A percentile compares a stretch with the other conserved stretches of the same genome.
Conservation (phyloP, 2,329 filamentous ascomycete genomes). For the Thyridium curvatum region DNA sequence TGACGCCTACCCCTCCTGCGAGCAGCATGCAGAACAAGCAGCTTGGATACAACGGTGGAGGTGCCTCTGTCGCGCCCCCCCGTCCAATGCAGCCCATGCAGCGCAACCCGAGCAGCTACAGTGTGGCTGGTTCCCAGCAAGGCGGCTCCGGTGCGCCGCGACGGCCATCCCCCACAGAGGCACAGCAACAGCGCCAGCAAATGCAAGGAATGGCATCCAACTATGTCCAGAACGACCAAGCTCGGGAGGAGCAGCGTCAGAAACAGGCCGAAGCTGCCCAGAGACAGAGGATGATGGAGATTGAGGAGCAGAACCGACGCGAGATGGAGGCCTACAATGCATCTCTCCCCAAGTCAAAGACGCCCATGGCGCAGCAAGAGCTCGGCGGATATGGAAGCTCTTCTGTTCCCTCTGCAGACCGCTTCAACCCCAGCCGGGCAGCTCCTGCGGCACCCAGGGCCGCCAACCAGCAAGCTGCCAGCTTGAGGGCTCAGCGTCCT, state of each 20-base stretch:
- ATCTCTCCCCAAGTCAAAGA: constrained; percentile 74
- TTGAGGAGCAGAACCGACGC: constrained; percentile 61
- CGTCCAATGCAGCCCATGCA: constrained; percentile 56
- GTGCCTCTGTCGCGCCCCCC: constrained; percentile 59
- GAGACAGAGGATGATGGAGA: constrained; percentile 45
- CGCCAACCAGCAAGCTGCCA: constrained; percentile 43
- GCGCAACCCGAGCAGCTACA: constrained; percentile 32
- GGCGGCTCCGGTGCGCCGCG: constrained; percentile 23
- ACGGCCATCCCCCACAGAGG: constrained; percentile 37
- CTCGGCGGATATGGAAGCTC: constrained; percentile 62
- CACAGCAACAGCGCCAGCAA: constrained; percentile 47
- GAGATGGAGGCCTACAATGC: constrained; percentile 88
- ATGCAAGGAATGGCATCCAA: constrained; percentile 51
- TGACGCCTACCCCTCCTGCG: constrained; percentile 61
- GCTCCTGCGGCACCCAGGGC: constrained; percentile 71
- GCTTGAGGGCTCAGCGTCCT: constrained; percentile 67
- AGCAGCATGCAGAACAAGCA: constrained; percentile 54
- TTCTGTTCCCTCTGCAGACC: constrained; percentile 42
- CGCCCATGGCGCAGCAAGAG: constrained; percentile 83
- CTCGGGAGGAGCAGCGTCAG: constrained; percentile 53
- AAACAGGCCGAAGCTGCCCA: constrained; percentile 55
- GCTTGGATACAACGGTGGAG: constrained; percentile 47
- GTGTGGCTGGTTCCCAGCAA: constrained; percentile 9
- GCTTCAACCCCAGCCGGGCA: constrained; percentile 81
- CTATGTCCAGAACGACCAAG: constrained; percentile 44